Evolutionary conservation across 2,329 filamentous ascomycete genomes (phyloP).

Genomic region (Talaromyces sp.): DNA sequence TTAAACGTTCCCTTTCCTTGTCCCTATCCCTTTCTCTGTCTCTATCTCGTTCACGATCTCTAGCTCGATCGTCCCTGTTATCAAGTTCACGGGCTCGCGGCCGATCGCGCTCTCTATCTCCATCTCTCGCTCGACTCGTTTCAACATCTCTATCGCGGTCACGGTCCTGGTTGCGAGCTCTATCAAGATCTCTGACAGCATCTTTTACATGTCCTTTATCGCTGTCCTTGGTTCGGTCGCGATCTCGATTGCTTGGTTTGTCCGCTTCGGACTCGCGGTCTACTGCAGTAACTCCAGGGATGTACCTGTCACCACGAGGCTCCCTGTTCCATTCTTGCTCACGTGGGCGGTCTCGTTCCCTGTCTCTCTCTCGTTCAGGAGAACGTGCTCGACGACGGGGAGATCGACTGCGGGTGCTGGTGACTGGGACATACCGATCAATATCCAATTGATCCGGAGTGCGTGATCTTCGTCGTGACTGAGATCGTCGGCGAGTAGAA

Average conservation of each 20-base stretch:
- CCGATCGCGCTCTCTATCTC: constrained; percentile 25
- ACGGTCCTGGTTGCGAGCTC: constrained; percentile 23
- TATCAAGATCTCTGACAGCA: constrained; percentile 16
- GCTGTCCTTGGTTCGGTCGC: constrained; percentile 25
- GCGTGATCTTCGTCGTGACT: constrained; percentile 20
- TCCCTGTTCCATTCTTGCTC: constrained; percentile 27
- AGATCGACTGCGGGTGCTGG: constrained; percentile 40
- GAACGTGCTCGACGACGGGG: constrained; percentile 40
- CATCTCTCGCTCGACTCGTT: not conserved
- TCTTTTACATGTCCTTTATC: constrained; percentile 23
- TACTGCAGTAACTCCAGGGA: constrained; percentile 22
- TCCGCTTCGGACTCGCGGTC: constrained; percentile 24
- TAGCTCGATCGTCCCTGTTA: constrained; percentile 16
- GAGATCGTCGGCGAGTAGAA: constrained; percentile 23
- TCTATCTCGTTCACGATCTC: constrained; percentile 24
- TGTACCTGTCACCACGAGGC: constrained; percentile 12
- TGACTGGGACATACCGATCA: constrained; percentile 43
- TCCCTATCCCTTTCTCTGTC: constrained; percentile 21
- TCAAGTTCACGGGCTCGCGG: constrained; percentile 23
- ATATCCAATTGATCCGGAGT: constrained; percentile 37
- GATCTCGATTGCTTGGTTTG: constrained; percentile 24
- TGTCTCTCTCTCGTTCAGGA: constrained; percentile 19
- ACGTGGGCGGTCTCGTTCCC: constrained; percentile 20
- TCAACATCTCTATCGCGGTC: constrained; percentile 20
- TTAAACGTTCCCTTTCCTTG: not conserved